Percentiles rank a stretch among this genome's conserved stretches.
These are phyloP conservation scores for Fusarium sp. DNA, from an alignment of 2,329 filamentous ascomycete species.

Conservation along the genomic window DNA sequence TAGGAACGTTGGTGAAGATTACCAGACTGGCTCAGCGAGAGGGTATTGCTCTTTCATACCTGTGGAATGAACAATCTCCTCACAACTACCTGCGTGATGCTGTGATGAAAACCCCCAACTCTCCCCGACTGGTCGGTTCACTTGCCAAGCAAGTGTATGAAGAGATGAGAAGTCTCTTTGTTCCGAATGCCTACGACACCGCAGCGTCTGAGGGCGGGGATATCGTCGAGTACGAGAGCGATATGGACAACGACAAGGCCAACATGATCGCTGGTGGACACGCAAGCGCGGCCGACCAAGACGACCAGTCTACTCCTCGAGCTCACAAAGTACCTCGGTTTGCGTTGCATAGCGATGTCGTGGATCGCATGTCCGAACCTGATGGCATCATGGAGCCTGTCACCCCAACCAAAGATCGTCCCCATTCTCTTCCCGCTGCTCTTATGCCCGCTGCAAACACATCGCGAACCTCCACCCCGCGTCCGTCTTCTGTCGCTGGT, in stretches of 20 bases:
- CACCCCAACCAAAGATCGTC: too few relatives aligned
- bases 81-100: neutral
- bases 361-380: too few relatives aligned
- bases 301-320: neutral
- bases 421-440: neutral
- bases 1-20: neutral
- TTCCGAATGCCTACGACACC: neutral
- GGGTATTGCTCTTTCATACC: neutral
- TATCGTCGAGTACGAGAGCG: fast-evolving
- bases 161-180: neutral
- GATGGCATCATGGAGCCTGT: neutral
- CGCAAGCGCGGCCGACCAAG: neutral
- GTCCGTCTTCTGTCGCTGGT: neutral
- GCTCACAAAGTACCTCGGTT: too few relatives aligned
- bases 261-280: too few relatives aligned
- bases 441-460: neutral
- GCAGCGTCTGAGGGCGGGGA: neutral
- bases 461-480: neutral
- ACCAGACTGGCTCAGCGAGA: neutral
- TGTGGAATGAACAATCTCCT: neutral
- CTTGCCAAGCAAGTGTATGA: neutral
- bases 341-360: too few relatives aligned
- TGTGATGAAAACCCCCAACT: neutral
- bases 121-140: neutral
- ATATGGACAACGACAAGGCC: neutral